Conservation (phyloP, 305 asterid species). For the Solanum chacoense region DNA sequence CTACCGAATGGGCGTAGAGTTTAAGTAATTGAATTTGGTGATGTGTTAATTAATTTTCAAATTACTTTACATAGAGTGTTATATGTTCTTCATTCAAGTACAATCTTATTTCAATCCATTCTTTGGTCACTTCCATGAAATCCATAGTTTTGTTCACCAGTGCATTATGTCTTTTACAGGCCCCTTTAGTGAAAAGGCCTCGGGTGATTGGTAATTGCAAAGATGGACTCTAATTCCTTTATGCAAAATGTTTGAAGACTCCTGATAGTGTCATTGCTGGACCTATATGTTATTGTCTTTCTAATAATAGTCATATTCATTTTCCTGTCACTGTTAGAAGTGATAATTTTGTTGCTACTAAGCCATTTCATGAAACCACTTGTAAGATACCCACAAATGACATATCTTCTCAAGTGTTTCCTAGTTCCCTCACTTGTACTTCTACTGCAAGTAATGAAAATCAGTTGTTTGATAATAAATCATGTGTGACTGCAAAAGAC, state of each 20-base stretch:
- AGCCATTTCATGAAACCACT: too few relatives aligned
- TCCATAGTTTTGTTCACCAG: background rate
- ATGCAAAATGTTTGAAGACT: background rate
- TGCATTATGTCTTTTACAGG: too few relatives aligned
- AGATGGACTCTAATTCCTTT: background rate
- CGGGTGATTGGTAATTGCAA: background rate
- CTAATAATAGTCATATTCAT: background rate
- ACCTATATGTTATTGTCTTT: background rate
- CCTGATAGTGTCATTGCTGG: background rate
- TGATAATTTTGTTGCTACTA: too few relatives aligned
- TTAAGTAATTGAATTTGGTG: background rate
- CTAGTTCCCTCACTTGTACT: background rate
- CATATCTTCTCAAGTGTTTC: too few relatives aligned
- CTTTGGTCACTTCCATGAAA: background rate
- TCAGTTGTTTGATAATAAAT: too few relatives aligned
- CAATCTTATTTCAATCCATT: background rate
- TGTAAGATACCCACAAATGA: too few relatives aligned
- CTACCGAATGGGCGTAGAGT: accelerated
- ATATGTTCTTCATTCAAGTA: background rate
- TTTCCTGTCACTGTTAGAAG: too few relatives aligned
- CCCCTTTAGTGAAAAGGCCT: too few relatives aligned
- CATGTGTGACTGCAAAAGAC: background rate
- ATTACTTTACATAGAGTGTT: background rate
- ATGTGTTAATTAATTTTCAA: background rate
- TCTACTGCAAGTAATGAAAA: background rate